These are phyloP conservation scores for Symbiotaphrina buchneri DNA, from an alignment of 495 filamentous ascomycete species.

Conservation along the genomic window DNA sequence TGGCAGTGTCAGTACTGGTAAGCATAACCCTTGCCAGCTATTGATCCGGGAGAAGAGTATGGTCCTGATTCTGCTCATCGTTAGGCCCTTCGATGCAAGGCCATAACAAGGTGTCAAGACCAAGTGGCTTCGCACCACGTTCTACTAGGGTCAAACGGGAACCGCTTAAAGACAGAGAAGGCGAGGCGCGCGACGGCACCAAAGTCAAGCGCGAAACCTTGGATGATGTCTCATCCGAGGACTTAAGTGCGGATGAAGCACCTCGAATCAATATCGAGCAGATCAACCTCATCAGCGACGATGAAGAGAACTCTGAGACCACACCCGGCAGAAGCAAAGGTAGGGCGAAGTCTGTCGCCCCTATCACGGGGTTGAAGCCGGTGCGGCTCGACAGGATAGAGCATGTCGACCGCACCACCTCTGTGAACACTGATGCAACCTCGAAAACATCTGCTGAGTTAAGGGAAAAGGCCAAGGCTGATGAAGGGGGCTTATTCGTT, in stretches of 20 bases:
- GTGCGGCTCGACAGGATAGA: constrained; percentile 25
- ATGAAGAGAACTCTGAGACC: constrained; percentile 8
- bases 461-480: constrained; percentile 10
- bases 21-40: neutral
- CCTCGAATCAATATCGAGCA: constrained; percentile 23
- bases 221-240: constrained; percentile 18
- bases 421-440: constrained; percentile 28
- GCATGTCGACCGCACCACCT: constrained; percentile 24
- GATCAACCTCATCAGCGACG: constrained; percentile 23
- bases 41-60: too few relatives aligned
- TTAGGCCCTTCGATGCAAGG: too few relatives aligned
- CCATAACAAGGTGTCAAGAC: too few relatives aligned
- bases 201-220: constrained; percentile 7
- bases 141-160: too few relatives aligned
- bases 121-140: too few relatives aligned
- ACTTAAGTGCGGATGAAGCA: constrained; percentile 13
- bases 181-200: neutral
- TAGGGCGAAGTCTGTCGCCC: constrained; percentile 12
- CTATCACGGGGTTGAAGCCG: constrained; percentile 16
- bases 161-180: too few relatives aligned
- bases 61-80: too few relatives aligned
- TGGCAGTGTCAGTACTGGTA: constrained; percentile 3
- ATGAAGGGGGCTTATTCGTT: constrained; percentile 2
- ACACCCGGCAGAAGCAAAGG: constrained; percentile 13
- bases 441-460: constrained; percentile 20